A percentile compares a stretch with the other conserved stretches of the same genome.
These are phyloP conservation scores for Schizophyllum commune DNA, from an alignment of 1,284 basidiomycete genomes.

Conservation along the genomic window DNA sequence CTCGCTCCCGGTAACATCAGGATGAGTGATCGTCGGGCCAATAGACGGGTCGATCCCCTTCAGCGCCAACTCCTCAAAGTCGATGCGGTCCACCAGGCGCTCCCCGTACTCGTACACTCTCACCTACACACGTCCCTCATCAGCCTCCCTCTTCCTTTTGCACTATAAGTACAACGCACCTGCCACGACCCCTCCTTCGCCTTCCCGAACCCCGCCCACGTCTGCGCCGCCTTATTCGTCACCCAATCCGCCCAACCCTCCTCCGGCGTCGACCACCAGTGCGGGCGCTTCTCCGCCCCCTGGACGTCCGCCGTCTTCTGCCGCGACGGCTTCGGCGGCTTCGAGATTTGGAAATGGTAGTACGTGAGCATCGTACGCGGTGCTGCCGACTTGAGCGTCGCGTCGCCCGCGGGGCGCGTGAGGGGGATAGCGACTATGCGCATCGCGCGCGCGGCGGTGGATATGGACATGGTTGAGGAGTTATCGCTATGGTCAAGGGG, in stretches of 20 bases:
- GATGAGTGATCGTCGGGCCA: slow-evolving; percentile 37
- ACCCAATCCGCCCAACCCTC: slow-evolving; percentile 36
- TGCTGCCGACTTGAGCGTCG: neutral
- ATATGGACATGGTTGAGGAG: neutral
- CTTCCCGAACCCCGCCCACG: slow-evolving; percentile 62
- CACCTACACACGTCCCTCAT: slow-evolving; percentile 29
- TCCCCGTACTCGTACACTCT: slow-evolving; percentile 57
- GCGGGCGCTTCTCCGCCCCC: slow-evolving; percentile 5
- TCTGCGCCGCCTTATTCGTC: slow-evolving; percentile 39
- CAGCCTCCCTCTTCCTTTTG: neutral
- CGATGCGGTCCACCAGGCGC: slow-evolving; percentile 57
- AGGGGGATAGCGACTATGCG: slow-evolving; percentile 32
- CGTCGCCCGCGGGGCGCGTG: slow-evolving; percentile 17
- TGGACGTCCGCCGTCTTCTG: slow-evolving; percentile 4
- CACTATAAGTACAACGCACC: slow-evolving; percentile 27
- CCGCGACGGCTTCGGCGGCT: slow-evolving; percentile 5
- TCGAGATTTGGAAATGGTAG: slow-evolving; percentile 35
- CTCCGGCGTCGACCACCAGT: slow-evolving; percentile 24
- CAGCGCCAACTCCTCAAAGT: slow-evolving; percentile 70
- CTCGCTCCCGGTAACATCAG: slow-evolving; percentile 13
- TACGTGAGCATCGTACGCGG: slow-evolving; percentile 24
- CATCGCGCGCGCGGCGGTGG: slow-evolving; percentile 13
- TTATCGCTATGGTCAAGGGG: neutral
- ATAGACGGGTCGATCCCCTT: slow-evolving; percentile 62
- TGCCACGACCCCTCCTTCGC: slow-evolving; percentile 59